phyloP scores from a whole-genome alignment of 805 yeast species.

The Wilhelminamyces savonicus region DNA sequence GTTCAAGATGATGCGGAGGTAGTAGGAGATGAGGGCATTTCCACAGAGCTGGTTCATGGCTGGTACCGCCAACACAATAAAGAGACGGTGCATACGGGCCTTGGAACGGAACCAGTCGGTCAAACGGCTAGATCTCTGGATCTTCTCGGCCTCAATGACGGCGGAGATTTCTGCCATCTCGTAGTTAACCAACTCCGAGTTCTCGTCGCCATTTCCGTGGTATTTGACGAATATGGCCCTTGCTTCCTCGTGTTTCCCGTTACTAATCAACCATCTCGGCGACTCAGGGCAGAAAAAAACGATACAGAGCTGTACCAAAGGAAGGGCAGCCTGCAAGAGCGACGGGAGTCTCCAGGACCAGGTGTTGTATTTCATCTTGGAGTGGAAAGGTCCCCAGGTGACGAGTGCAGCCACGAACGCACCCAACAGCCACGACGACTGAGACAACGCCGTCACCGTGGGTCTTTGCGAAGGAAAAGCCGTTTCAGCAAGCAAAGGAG shows the following conservation, averaged over 20 bases:
- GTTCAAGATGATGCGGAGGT: constrained; percentile 1
- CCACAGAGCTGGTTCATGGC: constrained; percentile 2
- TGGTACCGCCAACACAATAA: constrained; percentile 1
- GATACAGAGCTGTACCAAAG: constrained; percentile 6
- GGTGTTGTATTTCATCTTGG: neutral
- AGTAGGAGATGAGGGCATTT: constrained; percentile 3
- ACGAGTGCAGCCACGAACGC: constrained; percentile 1
- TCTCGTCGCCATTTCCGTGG: constrained; percentile 3
- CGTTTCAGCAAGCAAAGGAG: constrained; percentile 1
- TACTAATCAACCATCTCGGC: neutral
- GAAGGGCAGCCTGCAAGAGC: constrained; percentile 8
- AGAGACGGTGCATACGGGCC: too few species aligned
- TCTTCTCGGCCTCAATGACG: constrained; percentile 2
- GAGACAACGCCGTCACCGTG: constrained; percentile 1
- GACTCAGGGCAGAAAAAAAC: neutral
- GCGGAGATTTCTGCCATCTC: constrained; percentile 2
- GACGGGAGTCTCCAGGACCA: constrained; percentile 9
- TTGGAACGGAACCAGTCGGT: constrained; percentile 2
- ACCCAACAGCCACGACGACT: neutral
- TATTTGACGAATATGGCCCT: neutral
- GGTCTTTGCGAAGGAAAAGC: constrained; percentile 2
- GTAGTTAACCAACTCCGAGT: constrained; percentile 1
- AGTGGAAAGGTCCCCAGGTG: constrained; percentile 1
- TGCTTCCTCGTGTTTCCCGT: neutral
- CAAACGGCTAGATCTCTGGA: neutral